Conservation (phyloP, 2,329 filamentous ascomycete species). For the Cadophora sp. region DNA sequence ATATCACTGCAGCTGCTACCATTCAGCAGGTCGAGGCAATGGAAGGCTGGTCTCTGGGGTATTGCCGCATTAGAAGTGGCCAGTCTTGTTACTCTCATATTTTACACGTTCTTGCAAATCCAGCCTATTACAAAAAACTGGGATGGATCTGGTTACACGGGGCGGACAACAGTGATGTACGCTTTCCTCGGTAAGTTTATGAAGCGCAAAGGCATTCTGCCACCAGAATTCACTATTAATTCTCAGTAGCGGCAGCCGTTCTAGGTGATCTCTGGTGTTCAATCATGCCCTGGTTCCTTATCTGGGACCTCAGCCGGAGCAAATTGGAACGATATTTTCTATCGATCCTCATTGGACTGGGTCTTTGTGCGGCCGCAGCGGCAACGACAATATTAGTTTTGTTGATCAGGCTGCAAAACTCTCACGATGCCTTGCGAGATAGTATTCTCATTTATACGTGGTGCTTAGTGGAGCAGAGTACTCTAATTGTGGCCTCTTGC, state of each 20-base stretch:
- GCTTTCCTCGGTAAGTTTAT: constrained; percentile 7
- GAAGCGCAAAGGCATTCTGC: not conserved
- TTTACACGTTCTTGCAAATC: constrained; percentile 4
- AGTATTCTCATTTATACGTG: constrained; percentile 2
- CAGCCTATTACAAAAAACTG: constrained; percentile 3
- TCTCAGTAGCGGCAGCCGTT: not conserved
- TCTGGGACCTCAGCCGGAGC: constrained; percentile 5
- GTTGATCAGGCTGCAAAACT: constrained; percentile 3
- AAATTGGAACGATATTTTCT: constrained; percentile 3
- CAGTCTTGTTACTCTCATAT: not conserved
- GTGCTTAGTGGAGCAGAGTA: constrained; percentile 6
- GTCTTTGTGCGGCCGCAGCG: constrained; percentile 1
- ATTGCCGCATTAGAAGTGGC: constrained; percentile 4
- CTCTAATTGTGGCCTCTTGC: constrained; percentile 6
- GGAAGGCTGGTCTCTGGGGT: constrained; percentile 4
- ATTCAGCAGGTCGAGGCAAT: constrained; percentile 6
- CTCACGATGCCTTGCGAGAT: constrained; percentile 2
- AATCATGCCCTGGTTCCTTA: constrained; percentile 10
- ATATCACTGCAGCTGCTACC: constrained; percentile 4
- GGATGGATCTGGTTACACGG: constrained; percentile 2
- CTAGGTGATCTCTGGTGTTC: constrained; percentile 4
- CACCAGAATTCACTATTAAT: constrained; percentile 6
- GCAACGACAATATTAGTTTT: constrained; percentile 10
- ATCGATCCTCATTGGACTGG: not conserved
- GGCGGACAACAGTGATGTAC: not conserved